These are phyloP conservation scores for Allium sativum DNA, from an alignment of 106 monocot genomes.

Conservation along the genomic window DNA sequence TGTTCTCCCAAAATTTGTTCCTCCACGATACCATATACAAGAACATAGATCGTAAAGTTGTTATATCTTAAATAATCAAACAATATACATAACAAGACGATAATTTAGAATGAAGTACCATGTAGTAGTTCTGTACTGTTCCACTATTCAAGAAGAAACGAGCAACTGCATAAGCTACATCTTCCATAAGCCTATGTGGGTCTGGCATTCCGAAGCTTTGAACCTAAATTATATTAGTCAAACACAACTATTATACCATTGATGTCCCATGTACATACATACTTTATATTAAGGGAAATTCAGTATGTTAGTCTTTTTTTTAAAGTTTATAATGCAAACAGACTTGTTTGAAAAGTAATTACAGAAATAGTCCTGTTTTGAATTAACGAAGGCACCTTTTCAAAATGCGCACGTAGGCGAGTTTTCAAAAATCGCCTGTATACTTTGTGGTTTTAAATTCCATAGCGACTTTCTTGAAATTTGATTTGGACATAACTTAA, in stretches of 20 bases:
- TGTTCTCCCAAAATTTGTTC: constrained; percentile 45
- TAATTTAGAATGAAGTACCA: constrained; percentile 12
- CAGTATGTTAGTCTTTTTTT: no score
- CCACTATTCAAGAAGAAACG: constrained; percentile 26
- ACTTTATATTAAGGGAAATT: background rate
- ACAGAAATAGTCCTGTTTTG: no score
- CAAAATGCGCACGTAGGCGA: no score
- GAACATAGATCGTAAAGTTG: background rate
- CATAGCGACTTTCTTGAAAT: no score
- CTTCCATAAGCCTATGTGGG: constrained; percentile 32
- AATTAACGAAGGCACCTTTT: no score
- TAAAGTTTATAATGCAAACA: no score
- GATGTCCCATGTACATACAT: background rate
- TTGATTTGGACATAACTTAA: no score
- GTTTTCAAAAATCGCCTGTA: no score
- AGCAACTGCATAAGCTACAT: constrained; percentile 36
- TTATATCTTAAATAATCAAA: background rate
- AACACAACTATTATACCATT: background rate
- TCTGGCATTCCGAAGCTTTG: constrained; percentile 17
- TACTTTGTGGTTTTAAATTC: no score
- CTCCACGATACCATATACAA: constrained; percentile 38
- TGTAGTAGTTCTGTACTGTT: constrained; percentile 41
- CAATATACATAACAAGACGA: background rate
- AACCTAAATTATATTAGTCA: constrained; percentile 18
- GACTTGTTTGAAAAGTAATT: no score